Evolutionary conservation across 805 yeast genomes (phyloP), one percentile per base, ranked within the genome.

Genomic region (Saccharomycopsis oosterbeekiorum): DNA sequence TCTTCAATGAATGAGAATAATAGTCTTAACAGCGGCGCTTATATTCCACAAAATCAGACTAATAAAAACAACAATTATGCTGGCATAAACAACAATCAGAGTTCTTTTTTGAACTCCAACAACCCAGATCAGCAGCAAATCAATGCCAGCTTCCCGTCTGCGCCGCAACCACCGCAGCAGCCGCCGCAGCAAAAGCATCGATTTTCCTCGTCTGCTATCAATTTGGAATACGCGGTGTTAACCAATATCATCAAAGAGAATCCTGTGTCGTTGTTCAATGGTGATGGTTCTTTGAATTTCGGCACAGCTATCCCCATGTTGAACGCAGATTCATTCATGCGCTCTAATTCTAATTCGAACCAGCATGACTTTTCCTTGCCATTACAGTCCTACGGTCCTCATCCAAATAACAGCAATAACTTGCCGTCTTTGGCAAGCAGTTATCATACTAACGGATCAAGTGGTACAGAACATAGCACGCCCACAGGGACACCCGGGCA

Each of bases 181-280:
- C n/a, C n/a, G n/a, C n/a, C n/a, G 14, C 57, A 53, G 26, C 58
- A 62, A 40, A 55, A 60, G 29, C 43, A 50, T 36, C 62, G 80
- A 63, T 86, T 86, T 67, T 68, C 86, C 63, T 84, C 90, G 1
- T 75, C 81, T 41, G 91, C 94, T 1, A 91, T 89, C 0, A 86
- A 85, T 67, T 74, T 85, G 58, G 94, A 87, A 67, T 86, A 87
- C 67, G 79, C 89, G 2, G 83, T 86, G 2, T 72, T 87, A 37
- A 85, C 90, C 9, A 82, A 78, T 63, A 86, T 87, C 57, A 78
- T 85, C 42, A 82, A 82, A 41, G 83, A 81, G 19, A 62, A 60
- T 41, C 62, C 62, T 17, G 57, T 51, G 15, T 55, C 59, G 5
- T n/a, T 56, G 2, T 53, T 55, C 15, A 54, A 50, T 21, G 39